Base-by-base conservation (phyloP, 768 basidiomycete genomes). In the Mycena maculata region DNA sequence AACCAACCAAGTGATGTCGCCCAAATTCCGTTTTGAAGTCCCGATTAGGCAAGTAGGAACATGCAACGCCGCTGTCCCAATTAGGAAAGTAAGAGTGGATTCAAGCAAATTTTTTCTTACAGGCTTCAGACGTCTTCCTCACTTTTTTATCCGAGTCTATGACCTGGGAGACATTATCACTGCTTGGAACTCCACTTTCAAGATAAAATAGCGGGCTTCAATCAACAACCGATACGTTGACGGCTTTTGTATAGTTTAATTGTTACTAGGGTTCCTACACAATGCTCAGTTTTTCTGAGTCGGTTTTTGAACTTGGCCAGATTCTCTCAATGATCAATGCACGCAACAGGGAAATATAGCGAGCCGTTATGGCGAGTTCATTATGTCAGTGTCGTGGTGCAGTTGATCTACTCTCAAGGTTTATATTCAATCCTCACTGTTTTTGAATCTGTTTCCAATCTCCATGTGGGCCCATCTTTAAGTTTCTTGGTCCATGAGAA, bases 231-330 rank as follows among this genome's bases (percentile, higher is more conserved):
- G 44, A 45, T 45, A 45, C 20, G 23, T 45, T 45, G 44, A 45
- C 44, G n/a, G 44, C 44, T 45, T 45, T 45, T 45, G n/a, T 45
- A 45, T n/a, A 45, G n/a, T 45, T 23, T 45, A 45, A 45, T 45
- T 45, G 44, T 45, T 45, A 45, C 44, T 45, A 45, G 44, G 44
- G 44, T 45, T 45, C 44, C 44, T 45, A 45, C 23, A 6, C 44
- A 45, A 45, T 45, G 44, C 44, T 45, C 44, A 45, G 44, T 45
- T 45, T 45, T 45, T 42, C 41, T 42, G 41, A 42, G 42, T n/a
- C 42, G 42, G 20, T 9, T 44, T 44, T 6, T 9, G 22, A 47
- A 25, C 8, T 45, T 22, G 44, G 44, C 44, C n/a, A 45, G 23
- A 22, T 45, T 16, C n/a, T 12, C 44, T 22, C n/a, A 45, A 45